Conservation (phyloP, 768 basidiomycete species). For the Boletus pseudo-olivaceus region DNA sequence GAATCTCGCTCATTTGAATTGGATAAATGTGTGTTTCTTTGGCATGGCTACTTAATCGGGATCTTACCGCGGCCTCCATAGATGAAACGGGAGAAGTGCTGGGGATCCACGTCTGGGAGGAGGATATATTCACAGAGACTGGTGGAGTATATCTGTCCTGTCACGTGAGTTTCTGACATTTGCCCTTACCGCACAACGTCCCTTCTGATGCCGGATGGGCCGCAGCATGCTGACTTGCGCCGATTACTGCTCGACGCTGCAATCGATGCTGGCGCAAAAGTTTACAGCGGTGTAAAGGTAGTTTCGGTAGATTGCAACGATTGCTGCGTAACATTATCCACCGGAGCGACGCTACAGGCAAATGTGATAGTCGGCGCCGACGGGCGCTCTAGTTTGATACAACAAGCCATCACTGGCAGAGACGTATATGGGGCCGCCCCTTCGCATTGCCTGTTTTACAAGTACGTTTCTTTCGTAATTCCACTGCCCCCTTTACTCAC, state of each 20-base stretch:
- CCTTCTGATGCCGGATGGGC: not conserved
- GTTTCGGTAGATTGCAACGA: conserved; percentile 33
- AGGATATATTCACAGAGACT: conserved; percentile 44
- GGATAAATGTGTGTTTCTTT: conserved; percentile 24
- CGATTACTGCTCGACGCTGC: conserved; percentile 46
- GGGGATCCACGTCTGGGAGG: conserved; percentile 45
- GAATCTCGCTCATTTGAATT: conserved; percentile 22
- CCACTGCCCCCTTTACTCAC: not conserved
- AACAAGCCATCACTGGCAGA: conserved; percentile 31
- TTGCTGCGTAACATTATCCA: conserved; percentile 35
- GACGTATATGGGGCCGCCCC: conserved; percentile 28
- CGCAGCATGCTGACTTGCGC: conserved; percentile 52
- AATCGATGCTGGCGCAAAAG: conserved; percentile 42
- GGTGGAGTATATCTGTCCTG: conserved; percentile 49
- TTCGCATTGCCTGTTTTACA: conserved; percentile 39
- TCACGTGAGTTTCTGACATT: conserved; percentile 35
- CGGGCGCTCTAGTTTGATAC: conserved; percentile 45
- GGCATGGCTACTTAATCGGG: not conserved
- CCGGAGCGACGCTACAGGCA: conserved; percentile 41
- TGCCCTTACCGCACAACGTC: not conserved
- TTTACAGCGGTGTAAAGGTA: conserved; percentile 42
- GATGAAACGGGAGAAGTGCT: conserved; percentile 44
- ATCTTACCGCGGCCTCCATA: conserved; percentile 22
- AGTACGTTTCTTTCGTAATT: conserved; percentile 29
- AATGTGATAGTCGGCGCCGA: conserved; percentile 63